phyloP scores from a whole-genome alignment of 768 basidiomycete species.

The Hemileccinum impolitum region DNA sequence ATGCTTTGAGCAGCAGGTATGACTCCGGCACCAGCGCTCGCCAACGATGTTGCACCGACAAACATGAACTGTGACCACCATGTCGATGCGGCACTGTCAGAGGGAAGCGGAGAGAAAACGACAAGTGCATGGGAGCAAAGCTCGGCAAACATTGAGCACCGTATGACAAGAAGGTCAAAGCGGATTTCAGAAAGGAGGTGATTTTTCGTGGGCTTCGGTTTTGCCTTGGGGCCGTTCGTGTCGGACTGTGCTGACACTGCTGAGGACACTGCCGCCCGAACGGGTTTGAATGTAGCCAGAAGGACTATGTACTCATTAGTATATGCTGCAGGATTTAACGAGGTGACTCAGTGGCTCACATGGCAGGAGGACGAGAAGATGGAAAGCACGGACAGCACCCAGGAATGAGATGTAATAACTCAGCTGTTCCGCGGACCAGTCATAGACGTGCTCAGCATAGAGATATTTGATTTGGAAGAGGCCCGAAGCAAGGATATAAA shows the following conservation, averaged over 20 bases:
- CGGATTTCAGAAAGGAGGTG: constrained; percentile 57
- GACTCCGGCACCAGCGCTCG: constrained; percentile 65
- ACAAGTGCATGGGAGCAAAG: constrained; percentile 62
- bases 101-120: constrained; percentile 48
- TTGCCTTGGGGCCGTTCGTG: constrained; percentile 27
- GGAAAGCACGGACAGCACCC: constrained; percentile 60
- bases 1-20: constrained; percentile 71
- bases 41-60: constrained; percentile 56
- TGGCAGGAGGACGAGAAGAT: constrained; percentile 66
- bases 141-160: constrained; percentile 64
- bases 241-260: constrained; percentile 3
- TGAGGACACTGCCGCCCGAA: constrained; percentile 15
- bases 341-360: constrained; percentile 40
- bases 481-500: constrained; percentile 65
- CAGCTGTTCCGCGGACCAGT: constrained; percentile 65
- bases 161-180: constrained; percentile 68
- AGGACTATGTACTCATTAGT: constrained; percentile 44
- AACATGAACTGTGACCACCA: constrained; percentile 44
- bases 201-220: constrained; percentile 43
- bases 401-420: constrained; percentile 74
- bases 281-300: constrained; percentile 57
- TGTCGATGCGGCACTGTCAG: constrained; percentile 18
- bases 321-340: constrained; percentile 31
- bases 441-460: constrained; percentile 70
- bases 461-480: constrained; percentile 74